Percentiles rank a stretch among this genome's conserved stretches.
Conservation (phyloP, 2,329 filamentous ascomycete genomes). For the Trichoderma guizhouense region DNA sequence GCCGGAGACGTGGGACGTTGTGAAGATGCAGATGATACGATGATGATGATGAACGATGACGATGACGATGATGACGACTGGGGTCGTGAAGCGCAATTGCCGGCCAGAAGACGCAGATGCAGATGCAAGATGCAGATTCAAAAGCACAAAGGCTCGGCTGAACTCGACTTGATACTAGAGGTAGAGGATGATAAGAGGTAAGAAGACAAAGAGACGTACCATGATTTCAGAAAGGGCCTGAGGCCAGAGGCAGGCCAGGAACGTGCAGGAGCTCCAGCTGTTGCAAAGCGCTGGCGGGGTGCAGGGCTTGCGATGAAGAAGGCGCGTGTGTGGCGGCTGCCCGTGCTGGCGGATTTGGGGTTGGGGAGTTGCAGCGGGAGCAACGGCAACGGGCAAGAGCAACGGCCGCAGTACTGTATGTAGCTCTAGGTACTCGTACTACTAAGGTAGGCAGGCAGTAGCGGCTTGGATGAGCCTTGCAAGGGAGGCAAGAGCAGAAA, state of each 20-base stretch:
- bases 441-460: background rate
- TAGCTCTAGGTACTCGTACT: background rate
- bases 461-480: background rate
- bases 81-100: conserved; percentile 5
- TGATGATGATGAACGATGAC: conserved; percentile 13
- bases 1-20: background rate
- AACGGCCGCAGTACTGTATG: background rate
- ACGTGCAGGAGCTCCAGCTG: conserved; percentile 12
- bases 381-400: background rate
- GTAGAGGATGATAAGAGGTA: background rate
- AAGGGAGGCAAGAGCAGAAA: background rate
- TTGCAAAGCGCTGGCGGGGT: conserved; percentile 13
- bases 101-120: background rate
- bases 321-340: conserved; percentile 19
- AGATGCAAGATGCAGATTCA: background rate
- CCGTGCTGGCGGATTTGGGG: conserved; percentile 5
- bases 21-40: background rate
- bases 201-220: conserved; percentile 9
- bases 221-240: conserved; percentile 12
- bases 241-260: conserved; percentile 14
- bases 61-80: conserved; percentile 14
- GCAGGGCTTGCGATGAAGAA: conserved; percentile 4
- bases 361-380: conserved; percentile 4
- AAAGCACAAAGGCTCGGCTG: background rate
- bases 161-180: background rate